phyloP scores from a whole-genome alignment of 257 asterid species.

The Scutellaria barbata region DNA sequence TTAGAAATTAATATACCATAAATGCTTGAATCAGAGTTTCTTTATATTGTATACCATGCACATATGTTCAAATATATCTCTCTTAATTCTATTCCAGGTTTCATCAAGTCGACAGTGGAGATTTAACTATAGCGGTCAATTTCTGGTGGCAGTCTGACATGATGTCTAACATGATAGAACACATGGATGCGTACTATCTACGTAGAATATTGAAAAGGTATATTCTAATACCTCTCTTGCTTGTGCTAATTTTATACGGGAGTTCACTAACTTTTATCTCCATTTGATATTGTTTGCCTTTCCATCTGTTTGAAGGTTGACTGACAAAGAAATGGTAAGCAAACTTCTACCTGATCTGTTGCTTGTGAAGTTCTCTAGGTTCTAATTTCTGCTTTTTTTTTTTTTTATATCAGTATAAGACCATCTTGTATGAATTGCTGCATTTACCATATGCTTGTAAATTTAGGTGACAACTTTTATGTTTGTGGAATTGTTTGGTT shows the following conservation, averaged over 20 bases:
- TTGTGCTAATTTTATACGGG: conserved; percentile 25
- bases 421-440: conserved; percentile 20
- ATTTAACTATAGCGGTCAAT: conserved; percentile 84
- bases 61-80: conserved; percentile 13
- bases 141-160: conserved; percentile 92
- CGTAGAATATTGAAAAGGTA: conserved; percentile 88
- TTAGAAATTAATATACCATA: conserved; percentile 3
- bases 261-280: conserved; percentile 40
- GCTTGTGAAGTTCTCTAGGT: conserved; percentile 20
- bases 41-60: conserved; percentile 21
- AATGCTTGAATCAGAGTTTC: conserved; percentile 31
- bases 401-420: conserved; percentile 13
- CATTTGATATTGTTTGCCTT: conserved; percentile 30
- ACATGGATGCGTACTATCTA: conserved; percentile 95
- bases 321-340: conserved; percentile 86
- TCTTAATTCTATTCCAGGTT: conserved; percentile 61
- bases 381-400: conserved; percentile 2
- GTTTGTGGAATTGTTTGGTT: not conserved
- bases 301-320: conserved; percentile 61
- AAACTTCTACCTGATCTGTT: conserved; percentile 30
- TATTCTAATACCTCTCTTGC: conserved; percentile 21
- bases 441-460: conserved; percentile 15
- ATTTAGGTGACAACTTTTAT: conserved; percentile 21
- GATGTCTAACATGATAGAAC: conserved; percentile 76
- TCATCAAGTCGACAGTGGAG: conserved; percentile 97